Percentiles rank a stretch among this genome's conserved stretches.
Evolutionary conservation across 352 stramenopile genomes (phyloP).

Genomic region (Halophytophthora polymorphica): DNA sequence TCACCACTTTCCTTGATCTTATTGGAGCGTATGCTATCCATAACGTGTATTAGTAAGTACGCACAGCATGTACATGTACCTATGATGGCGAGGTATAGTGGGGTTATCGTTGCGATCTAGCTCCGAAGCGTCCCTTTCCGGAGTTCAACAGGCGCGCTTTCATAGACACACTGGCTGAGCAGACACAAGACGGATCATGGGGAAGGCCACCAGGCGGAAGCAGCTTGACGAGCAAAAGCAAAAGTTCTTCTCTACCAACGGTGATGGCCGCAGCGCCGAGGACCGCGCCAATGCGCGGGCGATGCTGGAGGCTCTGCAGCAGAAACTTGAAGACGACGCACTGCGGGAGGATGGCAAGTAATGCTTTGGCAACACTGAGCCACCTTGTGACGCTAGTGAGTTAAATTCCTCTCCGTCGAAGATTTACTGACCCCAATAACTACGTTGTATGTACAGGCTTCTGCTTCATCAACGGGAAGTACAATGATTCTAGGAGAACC

Average conservation of each 20-base stretch:
- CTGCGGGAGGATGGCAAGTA: slow-evolving; percentile 50
- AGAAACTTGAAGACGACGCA: slow-evolving; percentile 60
- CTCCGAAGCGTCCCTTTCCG: too few species aligned
- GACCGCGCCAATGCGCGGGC: slow-evolving; percentile 31
- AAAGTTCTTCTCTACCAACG: slow-evolving; percentile 38
- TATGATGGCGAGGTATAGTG: too few species aligned
- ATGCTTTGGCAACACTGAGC: neutral
- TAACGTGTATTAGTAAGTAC: too few species aligned
- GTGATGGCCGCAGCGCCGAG: slow-evolving; percentile 38
- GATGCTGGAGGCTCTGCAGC: slow-evolving; percentile 58
- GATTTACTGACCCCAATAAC: neutral
- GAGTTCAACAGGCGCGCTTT: too few species aligned
- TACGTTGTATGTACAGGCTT: slow-evolving; percentile 29
- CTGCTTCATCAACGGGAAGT: slow-evolving; percentile 51
- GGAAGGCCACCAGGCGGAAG: slow-evolving; percentile 38
- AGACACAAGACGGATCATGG: slow-evolving; percentile 27
- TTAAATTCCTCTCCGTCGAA: too few species aligned
- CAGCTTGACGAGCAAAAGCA: slow-evolving; percentile 46
- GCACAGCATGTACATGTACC: too few species aligned
- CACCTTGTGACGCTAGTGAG: too few species aligned
- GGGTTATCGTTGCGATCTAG: too few species aligned
- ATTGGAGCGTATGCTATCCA: too few species aligned
- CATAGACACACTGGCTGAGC: too few species aligned
- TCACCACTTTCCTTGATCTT: too few species aligned
- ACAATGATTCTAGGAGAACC: slow-evolving; percentile 29